phyloP scores from a whole-genome alignment of 2,329 filamentous ascomycete genomes.

The Curvularia spicifera region DNA sequence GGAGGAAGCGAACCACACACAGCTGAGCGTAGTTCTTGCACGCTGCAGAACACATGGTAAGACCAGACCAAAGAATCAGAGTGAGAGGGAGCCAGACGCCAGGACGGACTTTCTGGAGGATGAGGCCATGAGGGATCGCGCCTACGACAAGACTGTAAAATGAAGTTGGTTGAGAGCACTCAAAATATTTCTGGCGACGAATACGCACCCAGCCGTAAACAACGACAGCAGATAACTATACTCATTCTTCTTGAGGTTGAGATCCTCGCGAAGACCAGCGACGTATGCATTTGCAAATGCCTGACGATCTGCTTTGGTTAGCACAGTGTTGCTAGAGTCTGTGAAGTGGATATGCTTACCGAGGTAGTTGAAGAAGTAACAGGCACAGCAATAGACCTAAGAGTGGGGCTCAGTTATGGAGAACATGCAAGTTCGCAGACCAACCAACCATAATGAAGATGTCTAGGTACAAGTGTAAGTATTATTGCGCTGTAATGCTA shows the following conservation, averaged over 20 bases:
- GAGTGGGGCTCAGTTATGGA: neutral
- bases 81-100: slow-evolving; percentile 35
- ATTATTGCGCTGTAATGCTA: neutral
- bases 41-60: slow-evolving; percentile 37
- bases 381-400: slow-evolving; percentile 32
- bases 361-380: slow-evolving; percentile 40
- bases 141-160: slow-evolving; percentile 25
- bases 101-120: slow-evolving; percentile 33
- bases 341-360: slow-evolving; percentile 14
- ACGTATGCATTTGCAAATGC: slow-evolving; percentile 37
- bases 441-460: slow-evolving; percentile 12
- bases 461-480: slow-evolving; percentile 3
- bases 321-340: neutral
- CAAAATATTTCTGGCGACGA: neutral
- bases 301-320: slow-evolving; percentile 21
- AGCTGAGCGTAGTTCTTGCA: slow-evolving; percentile 32
- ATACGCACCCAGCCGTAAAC: slow-evolving; percentile 30
- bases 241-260: slow-evolving; percentile 32
- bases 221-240: slow-evolving; percentile 35
- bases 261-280: slow-evolving; percentile 32
- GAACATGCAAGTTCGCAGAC: neutral
- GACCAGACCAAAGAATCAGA: slow-evolving; percentile 30
- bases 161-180: neutral
- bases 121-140: slow-evolving; percentile 31
- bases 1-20: slow-evolving; percentile 32